Evolutionary conservation across 257 asterid species (phyloP).

Genomic region (Anisodus acutangulus): DNA sequence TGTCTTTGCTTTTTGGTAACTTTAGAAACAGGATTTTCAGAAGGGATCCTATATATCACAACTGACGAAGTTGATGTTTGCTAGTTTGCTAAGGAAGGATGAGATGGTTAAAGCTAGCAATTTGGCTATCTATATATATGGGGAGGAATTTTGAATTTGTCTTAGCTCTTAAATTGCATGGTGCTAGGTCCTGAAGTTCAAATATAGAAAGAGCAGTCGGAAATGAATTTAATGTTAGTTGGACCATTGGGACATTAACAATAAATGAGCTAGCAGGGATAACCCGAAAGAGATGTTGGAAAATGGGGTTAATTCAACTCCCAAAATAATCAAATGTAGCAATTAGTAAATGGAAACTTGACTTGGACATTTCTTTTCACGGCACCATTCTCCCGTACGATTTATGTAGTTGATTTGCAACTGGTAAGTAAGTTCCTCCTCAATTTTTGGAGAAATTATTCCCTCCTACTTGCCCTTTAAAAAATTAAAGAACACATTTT

Average conservation of each 20-base stretch:
- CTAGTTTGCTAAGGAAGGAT: background rate
- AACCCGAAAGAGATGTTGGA: background rate
- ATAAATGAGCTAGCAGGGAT: background rate
- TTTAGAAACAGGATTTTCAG: background rate
- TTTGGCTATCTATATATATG: background rate
- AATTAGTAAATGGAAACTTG: background rate
- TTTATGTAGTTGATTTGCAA: background rate
- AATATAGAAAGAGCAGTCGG: background rate
- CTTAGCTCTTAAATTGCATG: background rate
- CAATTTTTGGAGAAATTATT: background rate
- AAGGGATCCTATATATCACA: background rate
- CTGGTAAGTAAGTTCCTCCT: background rate
- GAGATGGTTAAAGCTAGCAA: background rate
- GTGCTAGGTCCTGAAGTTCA: background rate
- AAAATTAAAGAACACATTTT: background rate
- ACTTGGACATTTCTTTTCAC: background rate
- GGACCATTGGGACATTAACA: background rate
- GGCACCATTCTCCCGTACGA: background rate
- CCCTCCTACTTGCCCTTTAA: background rate
- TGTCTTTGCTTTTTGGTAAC: background rate
- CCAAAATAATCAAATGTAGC: slow-evolving; percentile 23
- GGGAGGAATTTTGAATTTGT: background rate
- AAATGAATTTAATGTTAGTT: background rate
- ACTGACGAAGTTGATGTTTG: background rate
- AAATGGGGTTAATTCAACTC: background rate